A percentile compares a stretch with the other conserved stretches of the same genome.
Conservation (phyloP, 2,329 filamentous ascomycete genomes). For the Exophiala xenobiotica region DNA sequence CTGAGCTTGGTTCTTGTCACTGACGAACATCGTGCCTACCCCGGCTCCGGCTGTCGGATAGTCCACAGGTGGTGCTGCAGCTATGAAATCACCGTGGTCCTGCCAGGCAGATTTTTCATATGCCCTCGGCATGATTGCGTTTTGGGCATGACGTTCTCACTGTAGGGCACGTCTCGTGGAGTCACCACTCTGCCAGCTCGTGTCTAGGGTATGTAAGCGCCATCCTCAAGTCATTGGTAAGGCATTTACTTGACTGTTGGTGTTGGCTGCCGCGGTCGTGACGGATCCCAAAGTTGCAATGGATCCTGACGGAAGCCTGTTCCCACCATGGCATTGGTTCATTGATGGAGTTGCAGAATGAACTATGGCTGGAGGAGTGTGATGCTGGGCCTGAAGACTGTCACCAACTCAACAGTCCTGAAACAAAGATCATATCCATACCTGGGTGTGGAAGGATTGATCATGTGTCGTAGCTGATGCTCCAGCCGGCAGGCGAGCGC, state of each 20-base stretch:
- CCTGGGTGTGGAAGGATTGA: background rate
- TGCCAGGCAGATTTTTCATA: background rate
- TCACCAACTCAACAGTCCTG: background rate
- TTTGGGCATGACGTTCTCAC: background rate
- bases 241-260: background rate
- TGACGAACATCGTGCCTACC: conserved; percentile 1
- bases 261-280: background rate
- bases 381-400: background rate
- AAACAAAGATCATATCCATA: background rate
- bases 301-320: background rate
- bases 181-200: background rate
- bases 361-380: background rate
- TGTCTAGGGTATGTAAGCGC: background rate
- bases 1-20: background rate
- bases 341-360: background rate
- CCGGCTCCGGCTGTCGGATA: background rate
- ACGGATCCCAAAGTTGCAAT: background rate
- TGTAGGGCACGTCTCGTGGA: background rate
- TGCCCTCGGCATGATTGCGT: background rate
- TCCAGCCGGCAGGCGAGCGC: conserved; percentile 1
- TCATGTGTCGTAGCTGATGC: background rate
- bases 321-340: background rate
- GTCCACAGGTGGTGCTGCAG: background rate
- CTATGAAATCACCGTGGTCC: background rate
- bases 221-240: background rate